Evolutionary conservation across 768 basidiomycete species (phyloP).

Genomic region (Lactifluus pinguis): DNA sequence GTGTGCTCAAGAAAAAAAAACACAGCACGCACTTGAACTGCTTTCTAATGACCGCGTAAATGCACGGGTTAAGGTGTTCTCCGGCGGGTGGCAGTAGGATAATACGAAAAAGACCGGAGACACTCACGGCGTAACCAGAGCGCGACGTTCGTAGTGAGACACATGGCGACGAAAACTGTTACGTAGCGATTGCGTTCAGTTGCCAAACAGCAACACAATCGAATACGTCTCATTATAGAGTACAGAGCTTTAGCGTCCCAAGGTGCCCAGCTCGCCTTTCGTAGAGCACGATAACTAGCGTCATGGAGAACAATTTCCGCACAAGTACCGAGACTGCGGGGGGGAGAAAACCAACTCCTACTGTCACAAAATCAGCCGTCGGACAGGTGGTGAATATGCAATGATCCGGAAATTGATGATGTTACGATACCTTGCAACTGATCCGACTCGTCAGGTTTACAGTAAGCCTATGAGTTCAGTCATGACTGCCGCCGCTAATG

Average conservation of each 20-base stretch:
- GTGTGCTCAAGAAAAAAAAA: background rate
- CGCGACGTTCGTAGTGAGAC: no score
- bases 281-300: conserved; percentile 10
- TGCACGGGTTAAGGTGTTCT: background rate
- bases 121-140: no score
- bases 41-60: background rate
- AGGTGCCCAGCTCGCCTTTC: background rate
- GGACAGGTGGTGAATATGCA: background rate
- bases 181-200: conserved; percentile 3
- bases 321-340: background rate
- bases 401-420: background rate
- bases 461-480: conserved; percentile 7
- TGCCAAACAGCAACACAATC: conserved; percentile 10
- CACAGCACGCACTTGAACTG: background rate
- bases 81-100: background rate
- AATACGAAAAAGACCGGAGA: background rate
- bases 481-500: conserved; percentile 6
- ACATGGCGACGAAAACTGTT: background rate
- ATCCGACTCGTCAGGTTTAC: conserved; percentile 4
- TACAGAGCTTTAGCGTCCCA: background rate
- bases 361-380: conserved; percentile 5
- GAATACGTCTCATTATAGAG: background rate
- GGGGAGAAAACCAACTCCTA: background rate
- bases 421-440: conserved; percentile 1
- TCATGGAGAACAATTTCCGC: background rate